Conservation (phyloP, 345 rosid genomes). For the Hevea brasiliensis region DNA sequence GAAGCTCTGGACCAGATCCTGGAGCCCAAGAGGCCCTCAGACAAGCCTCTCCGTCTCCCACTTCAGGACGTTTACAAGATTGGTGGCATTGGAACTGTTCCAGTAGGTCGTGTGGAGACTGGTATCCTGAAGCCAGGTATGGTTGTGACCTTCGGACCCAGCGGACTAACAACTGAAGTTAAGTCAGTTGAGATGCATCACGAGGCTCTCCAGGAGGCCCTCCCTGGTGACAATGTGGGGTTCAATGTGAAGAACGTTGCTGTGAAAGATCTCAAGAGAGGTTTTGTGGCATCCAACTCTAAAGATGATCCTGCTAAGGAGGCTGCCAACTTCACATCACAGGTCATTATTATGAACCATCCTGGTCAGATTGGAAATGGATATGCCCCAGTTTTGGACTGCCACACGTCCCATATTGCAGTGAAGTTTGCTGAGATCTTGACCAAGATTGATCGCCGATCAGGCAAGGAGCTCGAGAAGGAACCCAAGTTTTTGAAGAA, state of each 20-base stretch:
- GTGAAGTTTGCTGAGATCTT: conserved; percentile 60
- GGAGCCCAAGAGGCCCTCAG: conserved; percentile 25
- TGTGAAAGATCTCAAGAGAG: conserved; percentile 46
- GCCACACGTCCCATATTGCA: conserved; percentile 63
- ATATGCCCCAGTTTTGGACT: conserved; percentile 53
- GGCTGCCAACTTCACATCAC: conserved; percentile 47
- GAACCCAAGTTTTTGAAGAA: conserved; percentile 69
- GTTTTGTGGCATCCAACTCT: conserved; percentile 42
- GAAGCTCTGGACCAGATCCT: conserved; percentile 18
- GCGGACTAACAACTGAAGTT: conserved; percentile 20
- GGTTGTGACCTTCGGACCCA: conserved; percentile 20
- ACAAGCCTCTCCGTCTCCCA: conserved; percentile 24
- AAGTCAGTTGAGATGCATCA: conserved; percentile 20
- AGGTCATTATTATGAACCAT: conserved; percentile 66
- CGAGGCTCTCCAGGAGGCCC: conserved; percentile 15
- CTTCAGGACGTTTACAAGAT: conserved; percentile 25
- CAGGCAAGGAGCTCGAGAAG: conserved; percentile 75
- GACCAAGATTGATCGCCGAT: conserved; percentile 71
- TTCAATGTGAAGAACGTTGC: conserved; percentile 46
- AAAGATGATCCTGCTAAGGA: conserved; percentile 47
- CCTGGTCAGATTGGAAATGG: conserved; percentile 64
- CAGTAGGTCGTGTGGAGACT: conserved; percentile 25
- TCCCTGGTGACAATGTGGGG: conserved; percentile 25
- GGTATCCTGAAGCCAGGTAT: conserved; percentile 22
- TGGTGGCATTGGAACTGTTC: conserved; percentile 24